These are phyloP conservation scores for Omphalotus guepiniiformis DNA, from an alignment of 768 basidiomycete genomes.

Conservation along the genomic window DNA sequence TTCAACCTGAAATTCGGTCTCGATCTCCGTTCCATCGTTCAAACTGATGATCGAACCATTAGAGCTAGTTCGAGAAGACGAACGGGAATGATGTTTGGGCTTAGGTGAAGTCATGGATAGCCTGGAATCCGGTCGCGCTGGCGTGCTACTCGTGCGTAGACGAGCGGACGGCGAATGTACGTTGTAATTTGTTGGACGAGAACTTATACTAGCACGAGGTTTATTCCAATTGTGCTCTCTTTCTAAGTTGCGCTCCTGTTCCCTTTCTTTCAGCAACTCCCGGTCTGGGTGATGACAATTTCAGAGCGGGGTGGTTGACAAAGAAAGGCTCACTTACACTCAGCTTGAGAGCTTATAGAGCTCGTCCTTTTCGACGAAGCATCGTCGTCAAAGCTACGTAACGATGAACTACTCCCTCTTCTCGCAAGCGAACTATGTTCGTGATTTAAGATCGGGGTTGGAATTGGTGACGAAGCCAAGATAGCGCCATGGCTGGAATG, in stretches of 20 bases:
- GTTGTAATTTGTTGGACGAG: constrained; percentile 42
- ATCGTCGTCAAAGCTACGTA: constrained; percentile 37
- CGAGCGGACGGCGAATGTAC: constrained; percentile 31
- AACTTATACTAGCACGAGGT: constrained; percentile 25
- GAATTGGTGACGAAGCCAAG: neutral
- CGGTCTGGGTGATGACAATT: constrained; percentile 30
- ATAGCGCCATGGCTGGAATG: constrained; percentile 16
- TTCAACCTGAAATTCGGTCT: constrained; percentile 28
- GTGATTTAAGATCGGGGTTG: neutral
- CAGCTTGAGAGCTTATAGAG: constrained; percentile 46
- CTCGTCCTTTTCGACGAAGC: constrained; percentile 41
- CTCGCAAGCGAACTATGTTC: constrained; percentile 10
- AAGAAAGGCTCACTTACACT: constrained; percentile 35
- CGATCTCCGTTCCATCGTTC: constrained; percentile 27
- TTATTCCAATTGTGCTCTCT: constrained; percentile 57
- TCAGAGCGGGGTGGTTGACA: constrained; percentile 2
- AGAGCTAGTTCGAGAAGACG: constrained; percentile 39
- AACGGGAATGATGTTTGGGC: constrained; percentile 27
- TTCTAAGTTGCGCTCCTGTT: constrained; percentile 40
- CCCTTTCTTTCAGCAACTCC: constrained; percentile 38
- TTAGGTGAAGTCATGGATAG: constrained; percentile 22
- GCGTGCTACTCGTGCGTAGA: constrained; percentile 30
- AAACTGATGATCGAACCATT: constrained; percentile 28
- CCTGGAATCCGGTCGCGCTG: constrained; percentile 37
- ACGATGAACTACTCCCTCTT: constrained; percentile 36